Evolutionary conservation across 2,329 filamentous ascomycete genomes (phyloP), one percentile per base, ranked within the genome.

Genomic region (Fusarium sp.): DNA sequence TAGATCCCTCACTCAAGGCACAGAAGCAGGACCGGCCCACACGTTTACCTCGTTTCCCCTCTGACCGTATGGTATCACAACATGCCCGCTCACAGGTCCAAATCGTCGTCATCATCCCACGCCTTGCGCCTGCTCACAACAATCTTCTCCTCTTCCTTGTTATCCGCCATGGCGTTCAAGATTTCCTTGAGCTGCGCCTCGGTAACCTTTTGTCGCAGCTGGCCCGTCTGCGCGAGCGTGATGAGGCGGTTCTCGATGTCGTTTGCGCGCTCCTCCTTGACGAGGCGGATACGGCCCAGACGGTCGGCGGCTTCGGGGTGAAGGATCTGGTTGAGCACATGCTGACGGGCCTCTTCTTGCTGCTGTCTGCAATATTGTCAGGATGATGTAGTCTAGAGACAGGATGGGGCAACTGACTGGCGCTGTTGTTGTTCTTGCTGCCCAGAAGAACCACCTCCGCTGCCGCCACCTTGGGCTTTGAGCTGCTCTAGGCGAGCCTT

Each of bases 141-240:
- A 76, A 97, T 95, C 80, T 92, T 95, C 74, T 92, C 87, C 76
- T 92, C 85, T 77, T 88, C 84, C 77, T 88, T 83, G 66, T 86
- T 90, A 72, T 97, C 93, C 21, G 92, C 89, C 57, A 97, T 86
- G 14, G 92, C 92, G 62, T 88, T 90, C 63, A 99, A 79, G 53
- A 99, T 82, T 66, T 96, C 92, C 81, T 98, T 97, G 71, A 99
- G 82, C 80, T 98, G 93, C 44, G 89, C 88, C 78, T 99, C 95
- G 1, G 90, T 94, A 42, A 99, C 92, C 75, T 97, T 96, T 61
- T 86, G 80, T 50, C 92, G 83, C 69, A 99, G 81, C 80, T 98
- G 95, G 21, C 94, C 93, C 21, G 88, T 86, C 71, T 93, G 87
- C 55, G 95, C 94, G 54, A 99, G 85, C 87, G 89, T 93, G 76